Conservation (phyloP, 2,329 filamentous ascomycete genomes). For the Alternaria sp. region DNA sequence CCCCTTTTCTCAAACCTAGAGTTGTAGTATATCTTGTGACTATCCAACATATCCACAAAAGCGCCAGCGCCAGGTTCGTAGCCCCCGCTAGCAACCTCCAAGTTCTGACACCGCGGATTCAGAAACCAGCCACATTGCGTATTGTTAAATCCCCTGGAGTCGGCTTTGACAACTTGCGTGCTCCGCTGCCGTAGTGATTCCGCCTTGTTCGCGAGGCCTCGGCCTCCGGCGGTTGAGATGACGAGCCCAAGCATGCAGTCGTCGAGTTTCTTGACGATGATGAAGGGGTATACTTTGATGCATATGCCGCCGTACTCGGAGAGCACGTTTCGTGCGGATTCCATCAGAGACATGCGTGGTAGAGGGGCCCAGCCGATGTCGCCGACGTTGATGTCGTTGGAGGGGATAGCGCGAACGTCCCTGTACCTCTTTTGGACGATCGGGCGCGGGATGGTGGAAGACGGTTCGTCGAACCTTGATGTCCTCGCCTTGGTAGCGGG, state of each 20-base stretch:
- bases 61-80: background rate
- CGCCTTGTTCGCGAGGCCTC: background rate
- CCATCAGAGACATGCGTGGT: background rate
- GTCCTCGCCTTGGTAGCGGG: background rate
- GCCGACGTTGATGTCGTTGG: background rate
- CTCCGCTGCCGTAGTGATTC: background rate
- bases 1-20: background rate
- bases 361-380: slow-evolving; percentile 6
- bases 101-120: background rate
- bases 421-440: background rate
- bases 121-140: background rate
- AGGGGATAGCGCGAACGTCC: background rate
- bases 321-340: background rate
- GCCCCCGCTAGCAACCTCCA: background rate
- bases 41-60: background rate
- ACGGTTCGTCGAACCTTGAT: background rate
- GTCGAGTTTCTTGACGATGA: slow-evolving; percentile 7
- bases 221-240: background rate
- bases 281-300: slow-evolving; percentile 3
- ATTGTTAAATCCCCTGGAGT: background rate
- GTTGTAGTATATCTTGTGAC: background rate
- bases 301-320: background rate
- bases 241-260: slow-evolving; percentile 2
- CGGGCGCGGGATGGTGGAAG: background rate
- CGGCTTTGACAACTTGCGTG: background rate